A percentile compares a stretch with the other conserved stretches of the same genome.
These are phyloP conservation scores for Amanita exitialis DNA, from an alignment of 768 basidiomycete species.

Conservation along the genomic window DNA sequence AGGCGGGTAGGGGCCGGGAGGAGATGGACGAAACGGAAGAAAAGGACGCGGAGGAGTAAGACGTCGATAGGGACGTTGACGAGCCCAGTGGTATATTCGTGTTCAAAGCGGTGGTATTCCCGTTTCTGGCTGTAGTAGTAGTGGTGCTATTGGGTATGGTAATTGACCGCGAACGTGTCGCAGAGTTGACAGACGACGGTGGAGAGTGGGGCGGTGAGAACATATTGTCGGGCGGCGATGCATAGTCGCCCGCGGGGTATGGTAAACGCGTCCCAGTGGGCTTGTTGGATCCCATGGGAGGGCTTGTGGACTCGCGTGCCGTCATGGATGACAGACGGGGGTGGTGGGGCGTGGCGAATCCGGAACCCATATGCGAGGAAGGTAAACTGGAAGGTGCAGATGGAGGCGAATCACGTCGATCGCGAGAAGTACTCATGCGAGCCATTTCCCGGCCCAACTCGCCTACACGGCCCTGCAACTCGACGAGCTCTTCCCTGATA, in stretches of 20 bases:
- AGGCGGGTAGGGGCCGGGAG: constrained; percentile 9
- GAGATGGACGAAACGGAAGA: constrained; percentile 18
- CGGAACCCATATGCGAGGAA: constrained; percentile 18
- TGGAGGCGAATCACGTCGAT: constrained; percentile 30
- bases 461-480: constrained; percentile 65
- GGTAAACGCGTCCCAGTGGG: constrained; percentile 51
- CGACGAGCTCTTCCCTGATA: constrained; percentile 58
- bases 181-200: constrained; percentile 43
- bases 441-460: constrained; percentile 78
- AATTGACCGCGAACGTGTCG: constrained; percentile 33
- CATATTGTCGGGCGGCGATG: constrained; percentile 44
- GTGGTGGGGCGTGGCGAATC: constrained; percentile 27
- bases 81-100: not conserved
- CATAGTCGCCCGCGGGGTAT: constrained; percentile 79
- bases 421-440: constrained; percentile 34
- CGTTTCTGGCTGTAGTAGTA: not conserved
- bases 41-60: constrained; percentile 12
- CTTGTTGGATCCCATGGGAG: constrained; percentile 43
- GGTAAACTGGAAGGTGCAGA: constrained; percentile 32
- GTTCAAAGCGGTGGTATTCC: not conserved
- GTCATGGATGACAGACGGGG: constrained; percentile 28
- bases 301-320: constrained; percentile 57
- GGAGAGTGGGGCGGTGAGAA: constrained; percentile 35
- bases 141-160: constrained; percentile 16
- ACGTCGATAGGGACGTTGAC: constrained; percentile 16